These are phyloP conservation scores for Kuraishia hungarica DNA, from an alignment of 805 yeast species.

Conservation along the genomic window DNA sequence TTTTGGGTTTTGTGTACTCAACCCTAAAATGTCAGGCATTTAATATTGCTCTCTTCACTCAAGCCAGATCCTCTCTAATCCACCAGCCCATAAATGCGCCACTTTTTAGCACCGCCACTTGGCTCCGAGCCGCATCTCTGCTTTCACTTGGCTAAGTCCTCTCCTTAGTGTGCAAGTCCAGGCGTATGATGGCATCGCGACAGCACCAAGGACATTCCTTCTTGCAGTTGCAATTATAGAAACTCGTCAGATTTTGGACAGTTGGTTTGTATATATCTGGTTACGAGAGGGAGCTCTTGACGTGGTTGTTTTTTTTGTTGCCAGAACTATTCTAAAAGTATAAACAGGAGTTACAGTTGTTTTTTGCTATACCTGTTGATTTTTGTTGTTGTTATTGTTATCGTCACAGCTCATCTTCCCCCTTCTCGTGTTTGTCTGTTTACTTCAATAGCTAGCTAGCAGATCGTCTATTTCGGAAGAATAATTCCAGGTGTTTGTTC, in stretches of 20 bases:
- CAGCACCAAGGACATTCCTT: neutral
- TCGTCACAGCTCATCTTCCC: neutral
- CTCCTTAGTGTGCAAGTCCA: neutral
- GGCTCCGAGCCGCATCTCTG: neutral
- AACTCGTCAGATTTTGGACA: neutral
- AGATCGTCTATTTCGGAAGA: neutral
- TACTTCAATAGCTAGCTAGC: neutral
- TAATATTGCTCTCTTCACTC: neutral
- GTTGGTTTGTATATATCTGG: constrained; percentile 1
- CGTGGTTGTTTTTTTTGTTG: neutral
- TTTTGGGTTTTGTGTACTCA: too few relatives aligned
- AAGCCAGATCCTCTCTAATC: neutral
- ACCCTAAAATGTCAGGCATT: too few relatives aligned
- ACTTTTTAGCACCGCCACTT: neutral
- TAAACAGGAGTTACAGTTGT: constrained; percentile 1
- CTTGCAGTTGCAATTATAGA: neutral
- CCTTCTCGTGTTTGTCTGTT: neutral
- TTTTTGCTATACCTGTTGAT: constrained; percentile 3
- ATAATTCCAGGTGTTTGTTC: neutral
- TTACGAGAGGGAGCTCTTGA: neutral
- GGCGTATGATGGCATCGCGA: neutral
- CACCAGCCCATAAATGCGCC: neutral
- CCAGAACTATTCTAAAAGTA: neutral
- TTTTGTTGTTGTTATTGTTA: constrained; percentile 31
- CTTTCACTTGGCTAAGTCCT: neutral